phyloP scores from a whole-genome alignment of 1,284 basidiomycete species.

The Ceratobasidium theobromae region DNA sequence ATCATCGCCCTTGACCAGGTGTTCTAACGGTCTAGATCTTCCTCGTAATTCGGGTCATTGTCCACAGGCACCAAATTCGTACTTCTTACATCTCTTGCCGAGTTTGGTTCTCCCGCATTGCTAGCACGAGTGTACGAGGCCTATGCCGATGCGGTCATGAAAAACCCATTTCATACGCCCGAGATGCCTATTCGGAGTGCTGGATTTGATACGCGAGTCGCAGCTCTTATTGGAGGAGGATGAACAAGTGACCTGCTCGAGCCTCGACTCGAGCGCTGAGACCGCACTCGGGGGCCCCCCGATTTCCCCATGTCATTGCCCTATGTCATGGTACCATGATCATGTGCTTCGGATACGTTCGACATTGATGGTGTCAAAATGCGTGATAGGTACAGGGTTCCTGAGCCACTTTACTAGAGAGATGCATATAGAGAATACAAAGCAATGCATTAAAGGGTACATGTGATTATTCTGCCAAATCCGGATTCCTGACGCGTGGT shows the following conservation, averaged over 20 bases:
- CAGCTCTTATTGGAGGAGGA: slow-evolving; percentile 32
- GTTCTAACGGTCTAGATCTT: slow-evolving; percentile 1
- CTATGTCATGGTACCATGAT: no score
- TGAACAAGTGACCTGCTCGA: slow-evolving; percentile 1
- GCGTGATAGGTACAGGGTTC: slow-evolving; percentile 17
- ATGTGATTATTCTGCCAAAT: not conserved
- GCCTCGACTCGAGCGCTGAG: slow-evolving; percentile 26
- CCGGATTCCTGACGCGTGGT: slow-evolving; percentile 9
- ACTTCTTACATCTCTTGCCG: slow-evolving; percentile 77
- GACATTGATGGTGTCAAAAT: not conserved
- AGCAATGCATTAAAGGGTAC: not conserved
- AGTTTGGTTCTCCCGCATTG: slow-evolving; percentile 69
- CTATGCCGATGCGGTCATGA: slow-evolving; percentile 95
- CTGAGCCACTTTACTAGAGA: slow-evolving; percentile 9
- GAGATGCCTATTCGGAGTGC: slow-evolving; percentile 98
- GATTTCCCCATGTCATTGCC: slow-evolving; percentile 6
- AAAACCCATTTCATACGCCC: slow-evolving; percentile 98
- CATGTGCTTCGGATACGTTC: no score
- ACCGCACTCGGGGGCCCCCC: slow-evolving; percentile 24
- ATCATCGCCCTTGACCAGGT: not conserved
- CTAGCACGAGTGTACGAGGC: slow-evolving; percentile 85
- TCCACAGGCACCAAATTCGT: slow-evolving; percentile 96
- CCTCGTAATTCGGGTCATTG: not conserved
- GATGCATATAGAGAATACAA: slow-evolving; percentile 11
- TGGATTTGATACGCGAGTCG: slow-evolving; percentile 77